phyloP scores from a whole-genome alignment of 768 basidiomycete species.

The Russula emetica region DNA sequence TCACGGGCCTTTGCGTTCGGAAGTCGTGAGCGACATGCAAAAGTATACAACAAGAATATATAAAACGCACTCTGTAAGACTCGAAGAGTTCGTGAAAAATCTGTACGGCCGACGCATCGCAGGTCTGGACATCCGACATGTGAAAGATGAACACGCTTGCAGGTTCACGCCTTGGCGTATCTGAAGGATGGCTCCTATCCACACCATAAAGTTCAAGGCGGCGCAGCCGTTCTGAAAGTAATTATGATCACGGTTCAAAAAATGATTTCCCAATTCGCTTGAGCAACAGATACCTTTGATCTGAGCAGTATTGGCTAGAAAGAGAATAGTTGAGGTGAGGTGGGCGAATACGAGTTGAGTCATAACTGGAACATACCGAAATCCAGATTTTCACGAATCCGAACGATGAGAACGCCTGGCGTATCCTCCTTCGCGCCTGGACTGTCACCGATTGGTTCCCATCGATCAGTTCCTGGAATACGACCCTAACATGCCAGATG shows the following conservation, averaged over 20 bases:
- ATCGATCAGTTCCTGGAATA: conserved; percentile 81
- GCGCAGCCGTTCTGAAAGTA: conserved; percentile 59
- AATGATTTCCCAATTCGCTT: not conserved
- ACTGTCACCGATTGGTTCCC: conserved; percentile 88
- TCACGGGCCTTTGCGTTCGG: conserved; percentile 38
- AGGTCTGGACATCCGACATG: conserved; percentile 83
- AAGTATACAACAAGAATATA: not conserved
- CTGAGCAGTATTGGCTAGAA: conserved; percentile 86
- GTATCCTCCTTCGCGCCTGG: conserved; percentile 77
- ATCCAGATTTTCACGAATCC: conserved; percentile 85
- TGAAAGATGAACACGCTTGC: conserved; percentile 86
- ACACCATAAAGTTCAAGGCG: conserved; percentile 87
- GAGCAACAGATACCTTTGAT: conserved; percentile 59
- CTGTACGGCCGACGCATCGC: conserved; percentile 91
- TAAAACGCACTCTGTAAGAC: conserved; percentile 60
- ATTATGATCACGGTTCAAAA: not conserved
- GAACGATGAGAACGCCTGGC: conserved; percentile 78
- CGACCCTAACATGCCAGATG: conserved; percentile 53
- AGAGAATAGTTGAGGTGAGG: conserved; percentile 14
- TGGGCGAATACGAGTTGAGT: not conserved
- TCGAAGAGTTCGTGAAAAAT: conserved; percentile 75
- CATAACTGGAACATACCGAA: conserved; percentile 56
- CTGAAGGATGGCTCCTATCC: conserved; percentile 79
- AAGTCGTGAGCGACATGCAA: not conserved
- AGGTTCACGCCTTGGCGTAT: conserved; percentile 70